These are phyloP conservation scores for Syzygium aromaticum DNA, from an alignment of 345 rosid genomes.

Conservation along the genomic window DNA sequence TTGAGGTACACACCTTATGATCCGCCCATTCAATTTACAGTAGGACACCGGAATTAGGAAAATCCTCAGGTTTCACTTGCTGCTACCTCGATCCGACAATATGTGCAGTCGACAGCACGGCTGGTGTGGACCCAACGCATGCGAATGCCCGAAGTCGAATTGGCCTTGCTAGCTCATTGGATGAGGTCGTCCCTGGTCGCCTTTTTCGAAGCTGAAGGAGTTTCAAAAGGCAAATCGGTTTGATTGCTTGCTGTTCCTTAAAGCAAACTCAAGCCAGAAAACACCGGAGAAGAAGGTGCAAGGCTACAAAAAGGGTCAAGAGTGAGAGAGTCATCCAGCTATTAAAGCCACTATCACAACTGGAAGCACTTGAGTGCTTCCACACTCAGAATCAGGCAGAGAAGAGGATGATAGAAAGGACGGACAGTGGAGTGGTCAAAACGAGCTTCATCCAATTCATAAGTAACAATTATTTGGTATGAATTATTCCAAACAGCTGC, in stretches of 20 bases:
- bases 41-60: neutral
- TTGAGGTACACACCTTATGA: too few relatives aligned
- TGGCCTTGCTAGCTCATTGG: neutral
- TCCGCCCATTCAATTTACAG: too few relatives aligned
- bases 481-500: neutral
- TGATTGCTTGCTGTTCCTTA: slow-evolving; percentile 1
- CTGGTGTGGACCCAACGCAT: neutral
- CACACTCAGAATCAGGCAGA: neutral
- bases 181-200: neutral
- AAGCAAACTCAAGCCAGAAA: slow-evolving; percentile 6
- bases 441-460: neutral
- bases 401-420: neutral
- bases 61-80: neutral
- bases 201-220: neutral
- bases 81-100: neutral
- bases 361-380: neutral
- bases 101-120: neutral
- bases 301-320: neutral
- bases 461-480: neutral
- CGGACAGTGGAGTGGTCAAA: neutral
- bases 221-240: neutral
- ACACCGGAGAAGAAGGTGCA: neutral
- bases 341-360: neutral
- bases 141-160: neutral
- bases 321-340: slow-evolving; percentile 1